phyloP scores from a whole-genome alignment of 768 basidiomycete species.

The Mycena galericulata region DNA sequence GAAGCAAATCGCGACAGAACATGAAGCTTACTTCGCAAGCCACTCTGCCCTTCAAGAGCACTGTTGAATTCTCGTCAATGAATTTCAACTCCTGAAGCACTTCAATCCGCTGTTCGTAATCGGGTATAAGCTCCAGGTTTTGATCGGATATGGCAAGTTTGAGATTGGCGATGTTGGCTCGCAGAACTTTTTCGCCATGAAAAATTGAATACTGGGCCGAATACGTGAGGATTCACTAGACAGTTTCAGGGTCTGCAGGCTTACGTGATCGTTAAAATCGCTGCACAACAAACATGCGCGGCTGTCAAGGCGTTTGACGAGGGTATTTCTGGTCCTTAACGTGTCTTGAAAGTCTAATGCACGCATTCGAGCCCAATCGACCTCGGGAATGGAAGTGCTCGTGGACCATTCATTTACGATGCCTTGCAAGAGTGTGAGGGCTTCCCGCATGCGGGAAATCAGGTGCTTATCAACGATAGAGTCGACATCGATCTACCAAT shows the following conservation, averaged over 20 bases:
- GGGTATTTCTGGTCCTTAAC: slow-evolving; percentile 67
- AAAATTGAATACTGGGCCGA: slow-evolving; percentile 73
- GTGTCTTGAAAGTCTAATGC: slow-evolving; percentile 93
- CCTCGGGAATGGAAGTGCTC: slow-evolving; percentile 69
- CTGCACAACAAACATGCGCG: slow-evolving; percentile 69
- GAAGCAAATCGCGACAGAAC: neutral
- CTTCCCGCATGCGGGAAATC: slow-evolving; percentile 72
- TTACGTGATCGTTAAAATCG: slow-evolving; percentile 81
- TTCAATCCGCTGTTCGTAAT: slow-evolving; percentile 94
- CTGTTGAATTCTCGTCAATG: slow-evolving; percentile 95
- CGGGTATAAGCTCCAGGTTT: slow-evolving; percentile 95
- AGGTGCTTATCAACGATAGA: slow-evolving; percentile 74
- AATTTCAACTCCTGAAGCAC: slow-evolving; percentile 94
- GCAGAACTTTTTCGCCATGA: slow-evolving; percentile 82
- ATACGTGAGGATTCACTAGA: slow-evolving; percentile 13
- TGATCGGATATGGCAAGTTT: slow-evolving; percentile 94
- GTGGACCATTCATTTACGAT: slow-evolving; percentile 69
- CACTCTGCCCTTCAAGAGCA: slow-evolving; percentile 95
- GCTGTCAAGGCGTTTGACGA: slow-evolving; percentile 56
- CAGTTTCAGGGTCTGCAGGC: slow-evolving; percentile 42
- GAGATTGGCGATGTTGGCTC: slow-evolving; percentile 78
- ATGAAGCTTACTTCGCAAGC: slow-evolving; percentile 88
- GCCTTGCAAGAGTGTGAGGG: slow-evolving; percentile 59
- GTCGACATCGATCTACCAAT: slow-evolving; percentile 73
- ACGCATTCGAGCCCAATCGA: slow-evolving; percentile 86